Evolutionary conservation across 352 stramenopile genomes (phyloP), one percentile per base, ranked within the genome.

Genomic region (Elongisporangium undulatum): DNA sequence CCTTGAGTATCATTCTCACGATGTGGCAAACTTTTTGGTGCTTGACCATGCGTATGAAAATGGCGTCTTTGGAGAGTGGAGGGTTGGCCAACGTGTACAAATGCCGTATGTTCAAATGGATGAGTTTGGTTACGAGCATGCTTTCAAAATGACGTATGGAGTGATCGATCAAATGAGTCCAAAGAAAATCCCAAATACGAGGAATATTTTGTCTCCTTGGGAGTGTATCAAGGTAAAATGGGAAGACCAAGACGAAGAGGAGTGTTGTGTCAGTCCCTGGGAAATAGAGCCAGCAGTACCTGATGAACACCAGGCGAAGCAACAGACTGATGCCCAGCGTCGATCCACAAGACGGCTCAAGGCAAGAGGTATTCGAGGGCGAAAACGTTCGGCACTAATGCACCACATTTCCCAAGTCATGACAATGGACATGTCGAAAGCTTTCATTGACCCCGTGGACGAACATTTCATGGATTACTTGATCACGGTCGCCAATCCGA

Each of bases 21-120:
- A 95, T 51, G 69, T 90, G 10, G 78, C 86, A 4, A 94, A 95
- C 51, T 96, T 95, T 51, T 53, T 96, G 23, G 72, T 96, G 24
- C 64, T 95, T n/a, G 79, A 94, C 55, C 82, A 95, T 55, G 64
- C 79, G 7, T 95, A 89, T 50, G 85, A 94, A 48, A 86, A 67
- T 50, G 86, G 86, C 16, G 78, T 96, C n/a, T 79, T 72, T n/a
- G 73, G 72, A 12, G 69, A 72, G 10, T 94, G 85, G 83, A 60
- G 68, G n/a, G 57, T 87, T 8, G 82, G 82, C 12, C 82, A 95
- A 55, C 74, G 79, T 6, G 74, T 96, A 16, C 75, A 87, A 54
- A 89, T 89, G 70, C 81, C 84, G 10, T 87, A 82, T 58, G 76
- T 92, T 23, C 72, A 87, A 49, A 49, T 94, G 15, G 72, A 93